These are phyloP conservation scores for Pseudovirgaria hyperparasitica DNA, from an alignment of 2,329 filamentous ascomycete genomes.

Conservation along the genomic window DNA sequence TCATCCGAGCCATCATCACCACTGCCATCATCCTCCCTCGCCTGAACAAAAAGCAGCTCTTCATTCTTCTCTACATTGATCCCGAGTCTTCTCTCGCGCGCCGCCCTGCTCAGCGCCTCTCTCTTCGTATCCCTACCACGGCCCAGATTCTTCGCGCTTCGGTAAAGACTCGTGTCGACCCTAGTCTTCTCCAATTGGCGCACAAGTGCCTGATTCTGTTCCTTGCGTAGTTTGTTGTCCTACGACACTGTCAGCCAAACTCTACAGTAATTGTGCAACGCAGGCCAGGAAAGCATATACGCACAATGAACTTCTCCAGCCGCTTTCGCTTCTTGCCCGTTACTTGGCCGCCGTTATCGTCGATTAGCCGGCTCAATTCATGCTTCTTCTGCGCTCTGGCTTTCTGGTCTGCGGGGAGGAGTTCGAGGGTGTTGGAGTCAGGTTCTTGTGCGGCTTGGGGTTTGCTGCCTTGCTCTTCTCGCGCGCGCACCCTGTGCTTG, in stretches of 20 bases:
- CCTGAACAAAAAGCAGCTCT: conserved; percentile 42
- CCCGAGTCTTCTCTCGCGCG: conserved; percentile 54
- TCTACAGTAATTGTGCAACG: background rate
- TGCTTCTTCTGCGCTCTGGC: conserved; percentile 43
- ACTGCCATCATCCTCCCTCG: conserved; percentile 14
- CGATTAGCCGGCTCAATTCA: conserved; percentile 39
- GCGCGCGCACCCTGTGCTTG: conserved; percentile 52
- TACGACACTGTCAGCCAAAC: conserved; percentile 11
- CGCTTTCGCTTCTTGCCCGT: conserved; percentile 55
- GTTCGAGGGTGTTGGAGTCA: conserved; percentile 42
- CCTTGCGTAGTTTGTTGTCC: conserved; percentile 88
- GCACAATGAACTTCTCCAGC: conserved; percentile 54
- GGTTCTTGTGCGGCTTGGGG: conserved; percentile 23
- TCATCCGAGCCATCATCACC: conserved; percentile 15
- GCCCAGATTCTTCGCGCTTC: conserved; percentile 67
- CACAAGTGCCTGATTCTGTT: conserved; percentile 75
- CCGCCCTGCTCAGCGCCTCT: conserved; percentile 50
- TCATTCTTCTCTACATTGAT: conserved; percentile 41
- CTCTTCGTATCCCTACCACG: conserved; percentile 58
- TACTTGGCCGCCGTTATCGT: conserved; percentile 42
- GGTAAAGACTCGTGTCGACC: conserved; percentile 69
- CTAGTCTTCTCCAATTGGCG: conserved; percentile 69
- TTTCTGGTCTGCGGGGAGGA: conserved; percentile 35
- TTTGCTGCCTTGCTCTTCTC: conserved; percentile 38
- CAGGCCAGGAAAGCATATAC: conserved; percentile 8